Conservation (phyloP, 805 yeast genomes). For the Crinitomyces ghanaensis region DNA sequence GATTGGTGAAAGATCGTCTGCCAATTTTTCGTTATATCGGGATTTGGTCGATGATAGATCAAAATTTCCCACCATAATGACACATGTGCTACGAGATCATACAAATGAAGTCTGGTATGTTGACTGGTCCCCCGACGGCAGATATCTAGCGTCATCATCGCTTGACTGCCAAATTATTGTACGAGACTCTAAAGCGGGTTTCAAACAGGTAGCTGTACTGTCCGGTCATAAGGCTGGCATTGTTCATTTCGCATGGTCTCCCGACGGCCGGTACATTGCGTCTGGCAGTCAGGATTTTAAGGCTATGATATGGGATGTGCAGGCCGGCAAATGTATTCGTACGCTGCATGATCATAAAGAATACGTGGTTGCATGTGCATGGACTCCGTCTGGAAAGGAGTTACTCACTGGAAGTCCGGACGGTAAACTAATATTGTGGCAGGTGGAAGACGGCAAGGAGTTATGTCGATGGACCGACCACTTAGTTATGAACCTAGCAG, state of each 20-base stretch:
- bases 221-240: slow-evolving; percentile 24
- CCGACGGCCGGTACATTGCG: slow-evolving; percentile 52
- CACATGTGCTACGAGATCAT: slow-evolving; percentile 41
- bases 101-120: slow-evolving; percentile 75
- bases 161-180: slow-evolving; percentile 52
- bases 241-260: slow-evolving; percentile 64
- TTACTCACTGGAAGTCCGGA: slow-evolving; percentile 74
- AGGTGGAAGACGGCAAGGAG: slow-evolving; percentile 20
- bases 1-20: slow-evolving; percentile 9
- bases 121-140: slow-evolving; percentile 68
- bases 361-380: slow-evolving; percentile 46
- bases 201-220: slow-evolving; percentile 24
- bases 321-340: slow-evolving; percentile 25
- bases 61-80: slow-evolving; percentile 26
- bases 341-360: slow-evolving; percentile 19
- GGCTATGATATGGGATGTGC: slow-evolving; percentile 58
- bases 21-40: slow-evolving; percentile 26
- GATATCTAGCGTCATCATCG: slow-evolving; percentile 64
- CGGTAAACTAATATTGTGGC: slow-evolving; percentile 43
- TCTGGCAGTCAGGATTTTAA: slow-evolving; percentile 64
- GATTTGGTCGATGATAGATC: slow-evolving; percentile 25
- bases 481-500: slow-evolving; percentile 57
- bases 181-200: slow-evolving; percentile 41
- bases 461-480: slow-evolving; percentile 25
- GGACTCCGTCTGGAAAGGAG: slow-evolving; percentile 45